Conservation (phyloP, 495 filamentous ascomycete genomes). For the Penicillium cosmopolitanum region DNA sequence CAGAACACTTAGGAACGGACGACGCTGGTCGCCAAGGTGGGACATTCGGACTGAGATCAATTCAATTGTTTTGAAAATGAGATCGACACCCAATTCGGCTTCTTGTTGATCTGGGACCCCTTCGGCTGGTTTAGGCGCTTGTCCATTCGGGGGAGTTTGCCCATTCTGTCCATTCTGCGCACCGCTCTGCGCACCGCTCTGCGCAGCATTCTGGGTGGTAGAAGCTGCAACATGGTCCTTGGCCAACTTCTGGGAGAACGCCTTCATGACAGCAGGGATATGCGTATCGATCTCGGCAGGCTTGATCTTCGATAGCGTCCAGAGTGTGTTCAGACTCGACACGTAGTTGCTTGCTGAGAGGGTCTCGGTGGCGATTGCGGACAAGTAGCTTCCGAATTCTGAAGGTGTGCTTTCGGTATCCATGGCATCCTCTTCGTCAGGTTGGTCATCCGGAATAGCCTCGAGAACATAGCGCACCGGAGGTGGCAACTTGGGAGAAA, state of each 20-base stretch:
- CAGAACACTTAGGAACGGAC: slow-evolving; percentile 91
- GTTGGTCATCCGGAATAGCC: slow-evolving; percentile 84
- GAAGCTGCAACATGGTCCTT: slow-evolving; percentile 89
- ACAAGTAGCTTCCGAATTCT: slow-evolving; percentile 81
- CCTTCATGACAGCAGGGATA: slow-evolving; percentile 87
- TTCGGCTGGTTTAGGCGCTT: slow-evolving; percentile 43
- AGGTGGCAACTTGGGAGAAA: slow-evolving; percentile 56
- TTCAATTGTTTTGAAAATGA: slow-evolving; percentile 94
- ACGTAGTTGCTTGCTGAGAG: slow-evolving; percentile 78
- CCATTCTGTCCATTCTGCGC: slow-evolving; percentile 36
- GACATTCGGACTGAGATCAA: slow-evolving; percentile 90
- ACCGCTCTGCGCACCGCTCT: slow-evolving; percentile 18
- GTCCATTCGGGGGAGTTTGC: slow-evolving; percentile 19
- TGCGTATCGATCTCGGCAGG: slow-evolving; percentile 87
- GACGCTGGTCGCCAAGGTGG: slow-evolving; percentile 84
- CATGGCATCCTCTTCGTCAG: slow-evolving; percentile 87
- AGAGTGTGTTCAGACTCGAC: slow-evolving; percentile 86
- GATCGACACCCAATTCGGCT: slow-evolving; percentile 77
- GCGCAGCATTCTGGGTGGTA: slow-evolving; percentile 47
- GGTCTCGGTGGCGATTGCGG: slow-evolving; percentile 76
- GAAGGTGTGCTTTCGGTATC: slow-evolving; percentile 74
- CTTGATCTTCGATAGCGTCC: slow-evolving; percentile 83
- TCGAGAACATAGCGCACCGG: slow-evolving; percentile 82
- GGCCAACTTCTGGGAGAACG: slow-evolving; percentile 87
- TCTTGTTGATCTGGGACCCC: slow-evolving; percentile 73